Base-by-base conservation (phyloP, 805 yeast species). In the Saccharomyces kudriavzevii region DNA sequence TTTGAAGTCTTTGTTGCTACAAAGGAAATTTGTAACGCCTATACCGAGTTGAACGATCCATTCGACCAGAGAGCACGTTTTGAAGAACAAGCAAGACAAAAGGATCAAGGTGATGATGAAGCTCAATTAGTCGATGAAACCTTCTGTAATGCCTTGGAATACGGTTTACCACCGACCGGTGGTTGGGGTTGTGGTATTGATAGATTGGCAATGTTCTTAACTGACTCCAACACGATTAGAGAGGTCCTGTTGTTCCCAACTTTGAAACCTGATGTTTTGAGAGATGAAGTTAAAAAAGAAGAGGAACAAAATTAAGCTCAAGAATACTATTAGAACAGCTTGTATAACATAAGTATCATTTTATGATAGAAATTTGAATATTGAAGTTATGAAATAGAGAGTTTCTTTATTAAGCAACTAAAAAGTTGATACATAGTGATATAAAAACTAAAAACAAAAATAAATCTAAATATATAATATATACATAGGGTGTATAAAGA, bases 101-200 rank as follows among this genome's bases (percentile, higher is more conserved):
- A 92, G 79, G 98, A 78, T 61, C 97, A 89, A 75, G 99, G 99
- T 79, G 99, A 92, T 70, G 99, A 92, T 69, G 99, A 94, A 78
- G 99, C 97, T 58, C 98, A 92, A 79, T 70, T 90, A 73, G 81
- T 94, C 60, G 99, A 92, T 73, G 99, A 92, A 78, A 86, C 88
- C 60, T 92, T 92, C 91, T 87, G 96, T 79, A 88, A 91, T 66
- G 97, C 99, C 62, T 82, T 92, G 68, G 99, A 92, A 78, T 92
- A 89, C 74, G 99, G 98, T 75, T 81, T 92, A 68, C 99, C 99
- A 56, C 99, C 99, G 67, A 94, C 98, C 64, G 98, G 96, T 73
- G 99, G 99, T 64, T 92, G 98, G 98, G 99, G 99, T 65, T 86
- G 96, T 77, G 99, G 99, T 81, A 91, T 92, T 63, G 99, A 92